Conservation (phyloP, 345 rosid species). For the Murraya koenigii region DNA sequence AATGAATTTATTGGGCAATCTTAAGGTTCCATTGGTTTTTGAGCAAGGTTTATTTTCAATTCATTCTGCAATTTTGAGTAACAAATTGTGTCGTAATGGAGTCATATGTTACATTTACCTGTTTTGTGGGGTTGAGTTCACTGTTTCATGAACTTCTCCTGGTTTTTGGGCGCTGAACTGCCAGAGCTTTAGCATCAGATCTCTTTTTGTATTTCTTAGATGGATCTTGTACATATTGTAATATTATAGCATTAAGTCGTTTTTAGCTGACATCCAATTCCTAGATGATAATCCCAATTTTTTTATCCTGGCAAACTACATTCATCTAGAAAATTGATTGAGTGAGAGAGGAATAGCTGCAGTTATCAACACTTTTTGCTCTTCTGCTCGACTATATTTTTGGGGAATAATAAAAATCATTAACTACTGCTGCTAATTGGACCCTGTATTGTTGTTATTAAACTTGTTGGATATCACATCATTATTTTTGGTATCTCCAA, state of each 20-base stretch:
- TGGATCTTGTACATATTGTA: background rate
- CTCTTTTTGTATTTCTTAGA: background rate
- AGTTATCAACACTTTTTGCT: background rate
- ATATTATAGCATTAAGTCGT: background rate
- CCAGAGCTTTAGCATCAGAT: background rate
- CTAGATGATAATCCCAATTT: background rate
- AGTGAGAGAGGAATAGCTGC: background rate
- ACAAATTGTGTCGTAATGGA: no score
- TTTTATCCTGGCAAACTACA: background rate
- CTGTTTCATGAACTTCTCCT: background rate
- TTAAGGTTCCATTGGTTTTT: no score
- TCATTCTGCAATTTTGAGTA: no score
- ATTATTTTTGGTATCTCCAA: background rate
- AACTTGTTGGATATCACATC: background rate
- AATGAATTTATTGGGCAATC: no score
- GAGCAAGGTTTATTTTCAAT: no score
- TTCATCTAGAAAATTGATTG: background rate
- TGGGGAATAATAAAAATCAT: background rate
- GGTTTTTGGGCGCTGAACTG: background rate
- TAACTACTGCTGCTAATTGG: background rate
- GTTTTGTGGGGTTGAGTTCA: background rate
- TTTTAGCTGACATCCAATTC: background rate
- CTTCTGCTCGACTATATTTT: background rate
- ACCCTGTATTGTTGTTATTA: background rate
- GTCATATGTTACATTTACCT: no score